Evolutionary conservation across 1,284 basidiomycete species (phyloP), one percentile per base, ranked within the genome.

Genomic region (Ustilago bromivora): DNA sequence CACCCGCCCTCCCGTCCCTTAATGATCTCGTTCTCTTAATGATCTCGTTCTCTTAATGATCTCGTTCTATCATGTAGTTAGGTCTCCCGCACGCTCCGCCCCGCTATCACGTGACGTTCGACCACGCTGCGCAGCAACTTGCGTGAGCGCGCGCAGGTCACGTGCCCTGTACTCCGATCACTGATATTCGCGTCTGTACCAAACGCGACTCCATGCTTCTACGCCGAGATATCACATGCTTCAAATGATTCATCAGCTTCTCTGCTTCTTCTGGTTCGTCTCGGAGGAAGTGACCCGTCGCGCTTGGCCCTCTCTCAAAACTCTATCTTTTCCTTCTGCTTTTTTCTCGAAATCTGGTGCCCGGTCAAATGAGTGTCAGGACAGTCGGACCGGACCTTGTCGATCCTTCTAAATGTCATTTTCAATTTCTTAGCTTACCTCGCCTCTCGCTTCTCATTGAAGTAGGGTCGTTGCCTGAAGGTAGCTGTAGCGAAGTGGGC

Each of bases 351-450:
- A 57, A 36, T 57, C 23, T 40, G n/a, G 32, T 23, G 43, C 15
- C 40, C 57, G 58, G 58, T 61, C 36, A 52, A 56, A 40, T 56
- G 12, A 28, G 35, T 38, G 17, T 12, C 12, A 51, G 36, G 38
- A 36, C 5, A 10, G 28, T n/a, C 43, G 32, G 35, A 47, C 53
- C 53, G 61, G 61, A 53, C 56, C 43, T 62, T 32, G 61, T 56
- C 61, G 61, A 62, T 62, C 61, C 43, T 62, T 62, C 13, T 19
- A 12, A 13, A 32, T 57, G 23, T 55, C 35, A 4, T 23, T 55
- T 54, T 17, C 4, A 35, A 54, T 36, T 55, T 55, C 9, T 38
- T 38, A 10, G 36, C 35, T 9, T 38, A 10, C 23, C 55, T 8
- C 12, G 10, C 38, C 15, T 15, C n/a, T 19, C 38, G 6, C 10